These are phyloP conservation scores for Peronospora farinosa DNA, from an alignment of 352 stramenopile genomes.

Conservation along the genomic window DNA sequence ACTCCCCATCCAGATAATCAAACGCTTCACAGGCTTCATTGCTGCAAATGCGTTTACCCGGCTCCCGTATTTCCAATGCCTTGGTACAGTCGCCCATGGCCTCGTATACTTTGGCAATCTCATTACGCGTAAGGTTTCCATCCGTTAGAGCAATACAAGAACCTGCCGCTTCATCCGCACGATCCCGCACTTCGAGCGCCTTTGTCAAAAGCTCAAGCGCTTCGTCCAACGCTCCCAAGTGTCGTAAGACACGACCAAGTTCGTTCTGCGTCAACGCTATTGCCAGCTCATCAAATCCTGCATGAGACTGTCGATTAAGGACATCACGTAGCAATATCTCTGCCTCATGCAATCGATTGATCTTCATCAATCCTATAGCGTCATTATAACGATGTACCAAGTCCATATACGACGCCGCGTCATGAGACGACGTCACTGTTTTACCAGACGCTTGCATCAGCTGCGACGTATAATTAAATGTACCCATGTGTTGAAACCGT, in stretches of 20 bases:
- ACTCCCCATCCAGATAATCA: slow-evolving; percentile 32
- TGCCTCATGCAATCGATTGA: slow-evolving; percentile 33
- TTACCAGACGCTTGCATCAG: too few relatives aligned
- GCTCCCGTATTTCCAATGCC: slow-evolving; percentile 37
- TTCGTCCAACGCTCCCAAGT: slow-evolving; percentile 40
- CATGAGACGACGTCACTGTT: slow-evolving; percentile 6
- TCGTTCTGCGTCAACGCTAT: slow-evolving; percentile 57
- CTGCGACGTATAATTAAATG: too few relatives aligned
- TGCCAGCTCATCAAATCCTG: slow-evolving; percentile 54
- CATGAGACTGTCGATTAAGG: slow-evolving; percentile 33
- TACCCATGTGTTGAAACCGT: not conserved
- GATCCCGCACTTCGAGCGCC: slow-evolving; percentile 44
- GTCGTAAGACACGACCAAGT: slow-evolving; percentile 43
- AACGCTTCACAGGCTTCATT: slow-evolving; percentile 46
- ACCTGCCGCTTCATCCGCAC: slow-evolving; percentile 24
- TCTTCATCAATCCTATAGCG: slow-evolving; percentile 34
- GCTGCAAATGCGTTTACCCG: slow-evolving; percentile 45
- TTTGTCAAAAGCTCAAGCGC: slow-evolving; percentile 38
- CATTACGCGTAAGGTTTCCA: slow-evolving; percentile 60
- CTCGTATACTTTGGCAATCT: slow-evolving; percentile 65
- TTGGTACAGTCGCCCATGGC: slow-evolving; percentile 45
- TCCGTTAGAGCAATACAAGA: slow-evolving; percentile 45
- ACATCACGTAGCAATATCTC: slow-evolving; percentile 44
- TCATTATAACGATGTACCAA: slow-evolving; percentile 46
- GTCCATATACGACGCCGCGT: slow-evolving; percentile 41